Conservation (phyloP, 2,329 filamentous ascomycete genomes). For the Phoma sp. region DNA sequence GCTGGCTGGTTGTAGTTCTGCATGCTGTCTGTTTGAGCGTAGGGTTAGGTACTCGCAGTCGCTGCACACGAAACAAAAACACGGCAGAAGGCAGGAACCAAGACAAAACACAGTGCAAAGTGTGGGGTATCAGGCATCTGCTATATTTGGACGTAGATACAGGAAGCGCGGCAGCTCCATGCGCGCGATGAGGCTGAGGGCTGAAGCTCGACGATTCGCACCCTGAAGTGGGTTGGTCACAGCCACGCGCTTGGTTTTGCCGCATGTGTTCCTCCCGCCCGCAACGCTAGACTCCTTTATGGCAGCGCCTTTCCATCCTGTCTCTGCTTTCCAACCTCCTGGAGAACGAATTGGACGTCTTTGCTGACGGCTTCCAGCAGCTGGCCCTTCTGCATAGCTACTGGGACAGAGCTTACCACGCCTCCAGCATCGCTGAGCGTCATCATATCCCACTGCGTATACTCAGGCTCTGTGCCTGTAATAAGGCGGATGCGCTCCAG, state of each 20-base stretch:
- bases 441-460: conserved; percentile 75
- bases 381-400: conserved; percentile 64
- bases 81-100: conserved; percentile 16
- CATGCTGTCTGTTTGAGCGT: conserved; percentile 31
- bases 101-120: conserved; percentile 17
- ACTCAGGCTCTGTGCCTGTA: conserved; percentile 6
- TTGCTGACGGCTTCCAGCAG: conserved; percentile 16
- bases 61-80: conserved; percentile 10
- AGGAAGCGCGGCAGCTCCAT: conserved; percentile 20
- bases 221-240: conserved; percentile 17
- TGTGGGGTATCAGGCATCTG: conserved; percentile 9
- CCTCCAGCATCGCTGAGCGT: conserved; percentile 75
- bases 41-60: conserved; percentile 12
- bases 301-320: neutral
- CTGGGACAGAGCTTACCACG: conserved; percentile 58
- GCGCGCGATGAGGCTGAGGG: conserved; percentile 37
- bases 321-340: conserved; percentile 14
- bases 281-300: neutral
- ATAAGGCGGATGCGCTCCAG: conserved; percentile 57
- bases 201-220: conserved; percentile 24
- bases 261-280: conserved; percentile 3
- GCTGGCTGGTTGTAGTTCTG: conserved; percentile 41
- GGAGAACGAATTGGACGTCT: conserved; percentile 55
- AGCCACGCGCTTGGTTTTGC: conserved; percentile 6
- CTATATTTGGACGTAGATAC: conserved; percentile 28